Conservation (phyloP, 805 yeast genomes). For the Trichomonascus vanleenenianus region DNA sequence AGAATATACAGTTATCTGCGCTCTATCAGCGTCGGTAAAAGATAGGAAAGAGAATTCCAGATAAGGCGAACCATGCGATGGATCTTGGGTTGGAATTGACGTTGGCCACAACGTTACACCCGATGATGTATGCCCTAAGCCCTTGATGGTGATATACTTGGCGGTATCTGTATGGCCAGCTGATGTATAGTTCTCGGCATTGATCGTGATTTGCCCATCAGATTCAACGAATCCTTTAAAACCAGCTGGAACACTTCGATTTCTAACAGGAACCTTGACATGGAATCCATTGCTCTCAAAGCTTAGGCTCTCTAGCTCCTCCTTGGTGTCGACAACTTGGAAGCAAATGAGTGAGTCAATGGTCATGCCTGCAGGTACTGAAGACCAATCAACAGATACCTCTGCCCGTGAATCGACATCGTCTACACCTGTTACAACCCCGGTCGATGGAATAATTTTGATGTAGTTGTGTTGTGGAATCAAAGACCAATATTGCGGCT, state of each 20-base stretch:
- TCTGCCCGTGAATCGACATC: slow-evolving; percentile 5
- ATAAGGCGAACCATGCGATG: slow-evolving; percentile 3
- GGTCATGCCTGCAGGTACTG: slow-evolving; percentile 6
- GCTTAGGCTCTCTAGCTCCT: neutral
- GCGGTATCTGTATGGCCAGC: slow-evolving; percentile 1
- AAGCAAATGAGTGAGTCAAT: neutral
- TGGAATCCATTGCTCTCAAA: neutral
- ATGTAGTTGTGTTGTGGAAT: slow-evolving; percentile 7
- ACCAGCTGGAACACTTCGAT: slow-evolving; percentile 2
- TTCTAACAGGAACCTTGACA: slow-evolving; percentile 6
- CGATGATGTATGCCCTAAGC: slow-evolving; percentile 10
- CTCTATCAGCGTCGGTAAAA: slow-evolving; percentile 10
- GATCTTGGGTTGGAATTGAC: slow-evolving; percentile 2
- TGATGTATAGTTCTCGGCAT: slow-evolving; percentile 9
- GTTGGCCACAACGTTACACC: slow-evolving; percentile 15
- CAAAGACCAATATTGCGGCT: slow-evolving; percentile 6
- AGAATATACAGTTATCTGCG: slow-evolving; percentile 15
- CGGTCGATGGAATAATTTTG: slow-evolving; percentile 7
- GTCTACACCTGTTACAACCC: slow-evolving; percentile 7
- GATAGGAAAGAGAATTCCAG: slow-evolving; percentile 9
- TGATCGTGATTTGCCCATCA: slow-evolving; percentile 13
- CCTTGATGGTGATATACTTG: slow-evolving; percentile 6
- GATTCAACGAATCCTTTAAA: slow-evolving; percentile 13
- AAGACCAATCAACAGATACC: slow-evolving; percentile 8
- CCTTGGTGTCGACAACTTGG: neutral